Conservation (phyloP, 2,329 filamentous ascomycete genomes). For the Pseudogymnoascus pannorum region DNA sequence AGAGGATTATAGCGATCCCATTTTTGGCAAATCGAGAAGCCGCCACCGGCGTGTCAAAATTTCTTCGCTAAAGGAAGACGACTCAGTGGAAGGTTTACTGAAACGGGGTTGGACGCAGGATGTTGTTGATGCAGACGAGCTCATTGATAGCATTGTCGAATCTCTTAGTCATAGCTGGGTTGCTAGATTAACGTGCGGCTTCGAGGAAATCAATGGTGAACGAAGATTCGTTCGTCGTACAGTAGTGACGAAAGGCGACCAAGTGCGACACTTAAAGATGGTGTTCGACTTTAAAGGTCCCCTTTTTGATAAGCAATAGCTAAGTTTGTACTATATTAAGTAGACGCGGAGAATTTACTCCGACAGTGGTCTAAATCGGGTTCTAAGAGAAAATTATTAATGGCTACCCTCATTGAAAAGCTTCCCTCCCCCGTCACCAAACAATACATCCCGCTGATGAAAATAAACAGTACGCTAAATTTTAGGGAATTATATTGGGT, state of each 20-base stretch:
- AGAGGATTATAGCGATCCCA: not conserved
- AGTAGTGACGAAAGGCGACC: not conserved
- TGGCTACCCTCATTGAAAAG: too few relatives aligned
- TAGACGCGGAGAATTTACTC: too few relatives aligned
- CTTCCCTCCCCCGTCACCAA: too few relatives aligned
- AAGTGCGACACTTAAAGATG: not conserved
- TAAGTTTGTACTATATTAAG: not conserved
- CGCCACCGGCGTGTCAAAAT: not conserved
- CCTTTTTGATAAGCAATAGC: not conserved
- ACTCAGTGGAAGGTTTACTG: not conserved
- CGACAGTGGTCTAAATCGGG: too few relatives aligned
- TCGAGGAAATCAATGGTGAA: not conserved
- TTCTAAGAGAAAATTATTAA: too few relatives aligned
- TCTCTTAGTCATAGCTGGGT: not conserved
- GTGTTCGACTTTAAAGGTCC: not conserved
- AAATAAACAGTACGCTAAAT: too few relatives aligned
- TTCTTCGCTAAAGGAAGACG: not conserved
- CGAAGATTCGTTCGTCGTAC: not conserved
- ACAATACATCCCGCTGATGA: too few relatives aligned
- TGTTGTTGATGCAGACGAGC: not conserved
- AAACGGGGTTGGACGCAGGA: not conserved
- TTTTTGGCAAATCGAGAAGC: not conserved
- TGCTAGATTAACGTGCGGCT: not conserved
- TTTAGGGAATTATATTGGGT: too few relatives aligned
- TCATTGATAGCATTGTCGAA: not conserved